These are phyloP conservation scores for Lipomyces starkeyi DNA, from an alignment of 805 yeast genomes.

Conservation along the genomic window DNA sequence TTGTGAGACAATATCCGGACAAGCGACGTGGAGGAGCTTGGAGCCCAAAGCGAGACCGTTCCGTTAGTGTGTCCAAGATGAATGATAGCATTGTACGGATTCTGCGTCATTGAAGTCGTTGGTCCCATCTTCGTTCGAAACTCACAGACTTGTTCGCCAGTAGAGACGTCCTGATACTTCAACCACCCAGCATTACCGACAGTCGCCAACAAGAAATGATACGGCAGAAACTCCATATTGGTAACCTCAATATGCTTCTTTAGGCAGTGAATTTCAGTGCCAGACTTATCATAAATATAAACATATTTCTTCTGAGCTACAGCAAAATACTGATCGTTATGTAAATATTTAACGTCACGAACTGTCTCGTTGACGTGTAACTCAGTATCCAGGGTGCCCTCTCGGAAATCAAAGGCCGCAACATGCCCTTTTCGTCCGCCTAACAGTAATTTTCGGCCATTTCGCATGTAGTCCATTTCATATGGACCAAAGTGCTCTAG, in stretches of 20 bases:
- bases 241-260: conserved; percentile 89
- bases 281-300: conserved; percentile 87
- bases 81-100: conserved; percentile 94
- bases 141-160: conserved; percentile 86
- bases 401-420: conserved; percentile 95
- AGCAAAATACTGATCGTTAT: conserved; percentile 92
- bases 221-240: conserved; percentile 84
- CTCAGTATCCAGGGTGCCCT: conserved; percentile 81
- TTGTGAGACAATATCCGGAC: conserved; percentile 80
- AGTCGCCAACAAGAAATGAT: conserved; percentile 84
- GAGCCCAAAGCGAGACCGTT: conserved; percentile 91
- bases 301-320: conserved; percentile 96
- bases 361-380: conserved; percentile 86
- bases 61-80: conserved; percentile 95
- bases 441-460: conserved; percentile 82
- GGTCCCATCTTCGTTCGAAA: conserved; percentile 89
- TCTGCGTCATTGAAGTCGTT: conserved; percentile 83
- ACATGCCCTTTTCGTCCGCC: conserved; percentile 95
- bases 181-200: conserved; percentile 90
- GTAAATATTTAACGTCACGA: conserved; percentile 86
- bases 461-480: conserved; percentile 75
- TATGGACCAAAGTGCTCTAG: conserved; percentile 88
- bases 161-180: conserved; percentile 93
- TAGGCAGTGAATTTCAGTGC: conserved; percentile 88
- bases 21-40: conserved; percentile 81